Base-by-base conservation (phyloP, 2,329 filamentous ascomycete genomes). In the Fusarium nodosum region DNA sequence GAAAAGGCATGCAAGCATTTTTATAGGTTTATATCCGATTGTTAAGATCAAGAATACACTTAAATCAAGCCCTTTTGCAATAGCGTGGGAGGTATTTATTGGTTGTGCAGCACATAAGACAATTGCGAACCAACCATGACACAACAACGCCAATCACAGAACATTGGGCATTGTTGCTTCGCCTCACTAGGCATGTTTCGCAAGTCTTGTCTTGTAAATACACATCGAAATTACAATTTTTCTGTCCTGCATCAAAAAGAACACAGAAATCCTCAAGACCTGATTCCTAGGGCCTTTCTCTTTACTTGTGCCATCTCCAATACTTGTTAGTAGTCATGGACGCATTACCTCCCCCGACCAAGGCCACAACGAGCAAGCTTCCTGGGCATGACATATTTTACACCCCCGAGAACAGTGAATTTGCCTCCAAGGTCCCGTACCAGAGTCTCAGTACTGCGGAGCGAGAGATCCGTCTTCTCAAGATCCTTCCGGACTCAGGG, bases 361-460 rank as follows among this genome's bases (percentile, higher is more conserved):
- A 15, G 1, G 5, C 15, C 15, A 2, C 10, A 1, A 3, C 16
- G 1, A 22, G 18, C 4, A 22, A 48, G 0, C 54, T 24, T 1
- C 65, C 65, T 1, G 65, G 66, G 2, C 46, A 66, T 12, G 55
- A 68, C 7, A 57, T 69, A 4, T 68, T 68, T 13, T 61, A 42
- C 18, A 68, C 65, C 0, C 66, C 60, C 6, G 55, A 68, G 13
- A 68, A 66, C 8, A 53, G 36, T 5, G 41, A 31, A 0, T 61
- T 68, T 13, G 16, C 51, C 3, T 61, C 34, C 0, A 9, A 9
- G 7, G 16, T 20, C 0, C 22, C 20, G 0, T 68, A 66, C 2
- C 7, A 13, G 1, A 20, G 26, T 5, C 62, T 67, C 8, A 46
- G 45, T 28, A 8, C 24, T 1, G 28, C 12, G 0, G 13, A 6